Evolutionary conservation across 2,329 filamentous ascomycete species (phyloP).

Genomic region (Pseudonectria buxi): DNA sequence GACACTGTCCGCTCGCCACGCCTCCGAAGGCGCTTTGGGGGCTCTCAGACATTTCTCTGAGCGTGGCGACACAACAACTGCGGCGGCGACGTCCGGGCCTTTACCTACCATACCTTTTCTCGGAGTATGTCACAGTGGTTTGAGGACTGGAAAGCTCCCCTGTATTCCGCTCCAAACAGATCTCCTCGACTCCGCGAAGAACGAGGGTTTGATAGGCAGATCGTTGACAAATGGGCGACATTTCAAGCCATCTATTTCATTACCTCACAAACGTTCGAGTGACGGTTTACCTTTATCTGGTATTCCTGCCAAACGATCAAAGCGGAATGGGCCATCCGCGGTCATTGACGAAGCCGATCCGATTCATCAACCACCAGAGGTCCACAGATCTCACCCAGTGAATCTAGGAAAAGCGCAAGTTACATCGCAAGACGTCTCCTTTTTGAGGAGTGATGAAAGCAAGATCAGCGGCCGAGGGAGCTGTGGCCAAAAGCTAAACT

Average conservation of each 20-base stretch:
- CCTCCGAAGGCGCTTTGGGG: no score
- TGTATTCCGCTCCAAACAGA: conserved; percentile 30
- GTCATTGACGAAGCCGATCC: conserved; percentile 6
- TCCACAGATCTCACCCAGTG: no score
- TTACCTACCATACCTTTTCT: background rate
- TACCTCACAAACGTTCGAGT: conserved; percentile 6
- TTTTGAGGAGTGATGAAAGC: no score
- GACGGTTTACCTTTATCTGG: conserved; percentile 3
- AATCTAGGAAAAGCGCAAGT: no score
- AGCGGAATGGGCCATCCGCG: conserved; percentile 1
- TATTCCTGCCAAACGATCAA: conserved; percentile 7
- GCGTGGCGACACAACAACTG: no score
- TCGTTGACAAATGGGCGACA: conserved; percentile 7
- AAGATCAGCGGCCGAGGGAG: conserved; percentile 2
- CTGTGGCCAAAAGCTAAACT: conserved; percentile 47
- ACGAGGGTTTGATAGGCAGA: conserved; percentile 27
- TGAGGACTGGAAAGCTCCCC: conserved; percentile 31
- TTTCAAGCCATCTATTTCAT: background rate
- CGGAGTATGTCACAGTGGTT: conserved; percentile 38
- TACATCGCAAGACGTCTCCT: conserved; percentile 1
- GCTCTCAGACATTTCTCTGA: no score
- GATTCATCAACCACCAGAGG: conserved; percentile 1
- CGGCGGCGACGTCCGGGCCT: no score
- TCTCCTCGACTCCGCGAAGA: conserved; percentile 35
- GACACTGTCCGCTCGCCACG: no score